Evolutionary conservation across 352 stramenopile genomes (phyloP).

Genomic region (Pythium chondricola): DNA sequence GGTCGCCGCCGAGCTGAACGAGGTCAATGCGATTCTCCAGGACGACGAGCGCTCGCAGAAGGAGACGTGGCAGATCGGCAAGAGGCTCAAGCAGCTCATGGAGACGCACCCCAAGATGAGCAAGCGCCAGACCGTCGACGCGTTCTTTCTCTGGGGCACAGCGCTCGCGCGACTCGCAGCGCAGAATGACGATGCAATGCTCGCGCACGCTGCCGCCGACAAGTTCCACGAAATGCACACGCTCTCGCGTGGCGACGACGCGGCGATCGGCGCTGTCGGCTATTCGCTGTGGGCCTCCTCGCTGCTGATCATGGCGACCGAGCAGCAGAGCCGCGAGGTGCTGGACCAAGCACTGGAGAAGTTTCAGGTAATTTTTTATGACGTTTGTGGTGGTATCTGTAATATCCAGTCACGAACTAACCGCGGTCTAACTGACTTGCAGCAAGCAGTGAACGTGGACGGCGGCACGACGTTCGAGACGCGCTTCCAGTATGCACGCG

Average conservation of each 20-base stretch:
- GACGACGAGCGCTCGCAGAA: constrained; percentile 28
- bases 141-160: constrained; percentile 77
- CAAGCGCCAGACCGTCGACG: constrained; percentile 53
- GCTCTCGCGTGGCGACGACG: constrained; percentile 39
- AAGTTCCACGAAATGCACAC: constrained; percentile 79
- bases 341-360: constrained; percentile 55
- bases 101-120: constrained; percentile 48
- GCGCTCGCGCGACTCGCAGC: constrained; percentile 65
- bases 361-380: constrained; percentile 35
- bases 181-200: constrained; percentile 66
- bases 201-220: constrained; percentile 65
- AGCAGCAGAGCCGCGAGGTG: constrained; percentile 48
- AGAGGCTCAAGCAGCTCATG: constrained; percentile 75
- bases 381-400: too few species aligned
- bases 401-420: too few species aligned
- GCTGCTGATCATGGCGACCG: constrained; percentile 67
- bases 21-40: constrained; percentile 32
- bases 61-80: constrained; percentile 83
- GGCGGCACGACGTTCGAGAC: constrained; percentile 79
- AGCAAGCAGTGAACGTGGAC: constrained; percentile 74
- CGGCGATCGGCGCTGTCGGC: constrained; percentile 62
- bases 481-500: constrained; percentile 70
- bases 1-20: constrained; percentile 21
- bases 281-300: constrained; percentile 77
- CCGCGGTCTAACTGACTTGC: too few species aligned